A percentile compares a stretch with the other conserved stretches of the same genome.
These are phyloP conservation scores for Leptomonas pyrrhocoris DNA, from an alignment of 208 protist genomes.

Conservation along the genomic window DNA sequence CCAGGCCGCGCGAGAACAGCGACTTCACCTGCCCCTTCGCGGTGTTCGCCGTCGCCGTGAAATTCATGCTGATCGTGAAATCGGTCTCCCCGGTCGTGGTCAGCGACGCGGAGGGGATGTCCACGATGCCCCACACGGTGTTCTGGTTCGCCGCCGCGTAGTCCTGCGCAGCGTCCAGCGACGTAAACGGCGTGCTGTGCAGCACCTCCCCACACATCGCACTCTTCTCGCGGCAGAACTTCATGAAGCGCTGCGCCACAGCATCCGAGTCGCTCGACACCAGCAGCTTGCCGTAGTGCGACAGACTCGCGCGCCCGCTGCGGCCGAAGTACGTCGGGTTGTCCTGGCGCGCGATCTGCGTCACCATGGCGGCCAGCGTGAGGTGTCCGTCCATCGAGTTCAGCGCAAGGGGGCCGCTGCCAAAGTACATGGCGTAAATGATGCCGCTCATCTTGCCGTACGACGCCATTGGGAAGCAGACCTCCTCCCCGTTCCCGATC, in stretches of 20 bases:
- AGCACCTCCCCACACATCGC: conserved; percentile 59
- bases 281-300: conserved; percentile 76
- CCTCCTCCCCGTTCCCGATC: conserved; percentile 36
- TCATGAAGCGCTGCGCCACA: conserved; percentile 49
- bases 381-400: conserved; percentile 67
- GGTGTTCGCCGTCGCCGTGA: conserved; percentile 75
- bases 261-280: conserved; percentile 45
- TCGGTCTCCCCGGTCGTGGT: conserved; percentile 14
- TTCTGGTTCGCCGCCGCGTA: conserved; percentile 55
- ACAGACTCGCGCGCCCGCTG: conserved; percentile 42
- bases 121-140: conserved; percentile 76
- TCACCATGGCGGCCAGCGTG: conserved; percentile 48
- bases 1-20: conserved; percentile 44
- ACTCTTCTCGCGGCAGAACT: conserved; percentile 48
- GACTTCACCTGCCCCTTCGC: conserved; percentile 34
- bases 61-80: conserved; percentile 91
- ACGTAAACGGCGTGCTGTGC: conserved; percentile 45
- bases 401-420: conserved; percentile 33
- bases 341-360: conserved; percentile 31
- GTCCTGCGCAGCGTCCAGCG: conserved; percentile 45
- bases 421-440: conserved; percentile 47
- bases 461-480: conserved; percentile 24
- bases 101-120: conserved; percentile 40
- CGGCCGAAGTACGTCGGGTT: conserved; percentile 63
- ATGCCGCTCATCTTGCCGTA: conserved; percentile 25